Base-by-base conservation (phyloP, 2,329 filamentous ascomycete species). In the Claviceps quebecensis region DNA sequence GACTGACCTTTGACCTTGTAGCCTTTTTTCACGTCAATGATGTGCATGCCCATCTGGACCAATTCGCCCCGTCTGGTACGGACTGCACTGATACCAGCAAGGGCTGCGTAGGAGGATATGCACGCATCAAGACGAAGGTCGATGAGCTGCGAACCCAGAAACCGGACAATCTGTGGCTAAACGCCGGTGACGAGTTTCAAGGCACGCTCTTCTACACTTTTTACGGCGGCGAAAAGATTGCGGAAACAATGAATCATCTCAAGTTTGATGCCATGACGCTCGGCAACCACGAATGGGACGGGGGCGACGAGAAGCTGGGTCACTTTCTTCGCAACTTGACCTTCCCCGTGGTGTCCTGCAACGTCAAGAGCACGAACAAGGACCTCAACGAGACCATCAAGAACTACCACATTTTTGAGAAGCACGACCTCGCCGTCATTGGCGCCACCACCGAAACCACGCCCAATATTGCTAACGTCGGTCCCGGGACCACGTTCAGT, bases 11-110 rank as follows among this genome's bases (percentile, higher is more conserved):
- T 26, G 2, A 22, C 16, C 2, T 5, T 17, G 22, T 29, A 72
- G 69, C 80, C 6, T 83, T 84, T 67, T 83, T 83, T 66, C 81
- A 84, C 62, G 73, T 84, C 69, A 84, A 84, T 60, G 81, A 84
- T 60, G 78, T 84, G 14, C 81, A 84, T 61, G 75, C 81, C 14
- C 81, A 84, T 60, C 68, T 84, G 17, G 80, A 84, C 60, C 66
- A 84, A 63, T 84, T 78, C 64, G 69, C 73, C 29, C 72, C 74
- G 14, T 77, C 77, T 0, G 81, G 81, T 51, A 76, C 77, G 11
- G 79, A 83, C 65, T 84, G 81, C 67, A 75, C 71, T 0, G 65
- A 71, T 26, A 73, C 77, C 0, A 64, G 70, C 49, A 67, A 69
- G 47, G 81, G 80, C 43, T 84, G 81, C 64, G 81, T 72, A 53